A percentile compares a stretch with the other conserved stretches of the same genome.
Conservation (phyloP, 768 basidiomycete species). For the Crassisporium funariophilum region DNA sequence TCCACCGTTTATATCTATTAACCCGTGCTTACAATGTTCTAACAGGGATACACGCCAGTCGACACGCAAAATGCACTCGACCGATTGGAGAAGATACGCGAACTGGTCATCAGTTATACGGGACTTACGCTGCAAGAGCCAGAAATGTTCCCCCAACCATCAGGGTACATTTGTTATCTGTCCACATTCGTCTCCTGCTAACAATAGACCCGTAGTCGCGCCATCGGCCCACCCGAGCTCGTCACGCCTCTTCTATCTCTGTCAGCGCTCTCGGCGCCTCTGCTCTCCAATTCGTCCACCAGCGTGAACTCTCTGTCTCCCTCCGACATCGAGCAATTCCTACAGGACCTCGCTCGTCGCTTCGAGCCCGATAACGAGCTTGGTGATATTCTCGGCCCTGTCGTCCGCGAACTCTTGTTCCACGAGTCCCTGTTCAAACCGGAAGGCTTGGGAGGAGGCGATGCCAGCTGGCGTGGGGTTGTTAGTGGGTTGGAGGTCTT, state of each 20-base stretch:
- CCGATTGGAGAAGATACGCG: constrained; percentile 76
- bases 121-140: constrained; percentile 91
- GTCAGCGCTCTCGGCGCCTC: constrained; percentile 66
- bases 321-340: constrained; percentile 74
- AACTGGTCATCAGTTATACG: constrained; percentile 84
- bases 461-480: constrained; percentile 85
- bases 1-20: background rate
- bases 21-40: background rate
- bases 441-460: constrained; percentile 72
- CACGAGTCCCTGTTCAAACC: constrained; percentile 64
- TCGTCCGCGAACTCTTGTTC: constrained; percentile 62
- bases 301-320: constrained; percentile 56
- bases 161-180: constrained; percentile 50
- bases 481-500: constrained; percentile 80
- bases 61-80: constrained; percentile 62
- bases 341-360: constrained; percentile 80
- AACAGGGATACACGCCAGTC: constrained; percentile 59
- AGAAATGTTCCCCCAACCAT: constrained; percentile 91
- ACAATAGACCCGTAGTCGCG: constrained; percentile 47
- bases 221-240: constrained; percentile 78
- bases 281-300: constrained; percentile 49
- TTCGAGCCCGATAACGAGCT: constrained; percentile 83
- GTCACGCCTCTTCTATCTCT: constrained; percentile 79
- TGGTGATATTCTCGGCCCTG: constrained; percentile 75
- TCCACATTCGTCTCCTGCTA: background rate